Evolutionary conservation across 768 basidiomycete species (phyloP).

Genomic region (Astraeus odoratus): DNA sequence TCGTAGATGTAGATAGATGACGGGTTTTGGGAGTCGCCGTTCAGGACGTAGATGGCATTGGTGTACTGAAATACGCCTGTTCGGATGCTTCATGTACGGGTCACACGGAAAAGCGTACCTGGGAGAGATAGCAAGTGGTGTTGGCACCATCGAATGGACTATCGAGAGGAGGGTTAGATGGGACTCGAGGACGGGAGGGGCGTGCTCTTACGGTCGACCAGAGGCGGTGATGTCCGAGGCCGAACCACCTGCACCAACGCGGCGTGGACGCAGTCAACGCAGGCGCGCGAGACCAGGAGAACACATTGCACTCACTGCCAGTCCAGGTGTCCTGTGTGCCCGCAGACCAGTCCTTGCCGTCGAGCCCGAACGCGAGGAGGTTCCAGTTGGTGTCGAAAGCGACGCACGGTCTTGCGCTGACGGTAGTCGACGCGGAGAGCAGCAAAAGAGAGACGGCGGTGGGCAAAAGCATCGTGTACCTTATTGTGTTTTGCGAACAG

Average conservation of each 20-base stretch:
- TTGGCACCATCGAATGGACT: slow-evolving; percentile 61
- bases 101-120: slow-evolving; percentile 33
- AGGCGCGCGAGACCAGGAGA: background rate
- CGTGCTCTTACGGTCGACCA: slow-evolving; percentile 65
- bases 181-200: background rate
- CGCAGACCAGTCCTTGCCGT: slow-evolving; percentile 78
- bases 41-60: slow-evolving; percentile 82
- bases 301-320: slow-evolving; percentile 33
- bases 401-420: slow-evolving; percentile 51
- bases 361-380: slow-evolving; percentile 78
- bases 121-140: slow-evolving; percentile 67
- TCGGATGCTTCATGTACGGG: background rate
- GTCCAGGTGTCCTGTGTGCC: slow-evolving; percentile 67
- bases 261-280: slow-evolving; percentile 3
- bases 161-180: slow-evolving; percentile 7
- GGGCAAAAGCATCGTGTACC: slow-evolving; percentile 31
- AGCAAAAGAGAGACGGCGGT: slow-evolving; percentile 52
- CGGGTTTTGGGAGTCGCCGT: slow-evolving; percentile 65
- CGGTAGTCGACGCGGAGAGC: slow-evolving; percentile 28
- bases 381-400: slow-evolving; percentile 79
- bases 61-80: slow-evolving; percentile 45
- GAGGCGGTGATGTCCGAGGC: slow-evolving; percentile 63
- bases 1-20: slow-evolving; percentile 77
- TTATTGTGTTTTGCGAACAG: slow-evolving; percentile 1
- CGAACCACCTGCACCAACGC: slow-evolving; percentile 23